These are phyloP conservation scores for Eucalyptus sideroxylon DNA, from an alignment of 345 rosid species.

Conservation along the genomic window DNA sequence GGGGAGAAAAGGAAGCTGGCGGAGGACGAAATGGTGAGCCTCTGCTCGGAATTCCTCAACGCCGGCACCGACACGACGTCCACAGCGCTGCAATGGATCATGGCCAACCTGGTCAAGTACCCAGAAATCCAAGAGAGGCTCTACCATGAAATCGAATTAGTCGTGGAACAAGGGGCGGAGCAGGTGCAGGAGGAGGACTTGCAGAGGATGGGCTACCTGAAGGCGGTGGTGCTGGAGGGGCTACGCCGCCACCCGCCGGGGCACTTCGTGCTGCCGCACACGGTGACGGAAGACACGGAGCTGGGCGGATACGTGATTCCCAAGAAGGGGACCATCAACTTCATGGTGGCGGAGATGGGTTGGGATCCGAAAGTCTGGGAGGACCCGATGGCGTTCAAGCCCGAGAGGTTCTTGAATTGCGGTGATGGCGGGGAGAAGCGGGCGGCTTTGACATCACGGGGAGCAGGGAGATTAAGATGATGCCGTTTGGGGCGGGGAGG, in stretches of 20 bases:
- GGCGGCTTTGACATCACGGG: background rate
- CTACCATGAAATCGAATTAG: background rate
- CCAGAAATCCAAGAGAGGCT: background rate
- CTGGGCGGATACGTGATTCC: background rate
- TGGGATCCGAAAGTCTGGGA: background rate
- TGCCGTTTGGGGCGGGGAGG: background rate
- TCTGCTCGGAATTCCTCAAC: background rate
- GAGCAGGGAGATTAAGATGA: background rate
- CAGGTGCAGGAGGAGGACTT: background rate
- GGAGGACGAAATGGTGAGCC: background rate
- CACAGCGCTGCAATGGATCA: constrained; percentile 2
- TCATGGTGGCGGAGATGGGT: background rate
- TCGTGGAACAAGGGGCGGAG: background rate
- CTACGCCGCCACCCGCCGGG: background rate
- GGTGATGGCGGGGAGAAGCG: background rate
- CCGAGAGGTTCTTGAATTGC: background rate
- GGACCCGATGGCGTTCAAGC: background rate
- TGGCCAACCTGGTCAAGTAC: constrained; percentile 3
- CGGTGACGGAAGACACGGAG: background rate
- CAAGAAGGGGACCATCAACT: background rate
- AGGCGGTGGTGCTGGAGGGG: background rate
- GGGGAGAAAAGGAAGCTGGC: background rate
- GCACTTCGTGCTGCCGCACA: background rate
- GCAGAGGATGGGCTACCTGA: background rate
- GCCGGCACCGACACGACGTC: constrained; percentile 4